Conservation (phyloP, 169 alveolate species). For the Perkinsus olseni region DNA sequence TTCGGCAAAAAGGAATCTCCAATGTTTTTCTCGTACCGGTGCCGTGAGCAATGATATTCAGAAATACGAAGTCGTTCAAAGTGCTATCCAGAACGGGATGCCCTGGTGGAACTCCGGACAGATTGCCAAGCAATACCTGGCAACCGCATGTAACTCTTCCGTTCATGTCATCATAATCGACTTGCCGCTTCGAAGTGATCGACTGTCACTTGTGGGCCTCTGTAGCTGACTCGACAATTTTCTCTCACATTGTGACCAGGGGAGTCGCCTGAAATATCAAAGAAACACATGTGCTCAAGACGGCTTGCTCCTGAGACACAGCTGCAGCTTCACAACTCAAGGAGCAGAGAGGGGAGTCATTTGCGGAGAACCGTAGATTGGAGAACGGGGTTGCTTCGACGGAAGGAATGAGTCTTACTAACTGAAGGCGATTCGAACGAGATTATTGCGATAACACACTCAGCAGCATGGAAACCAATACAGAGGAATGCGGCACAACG, state of each 20-base stretch:
- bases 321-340: background rate
- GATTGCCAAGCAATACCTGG: background rate
- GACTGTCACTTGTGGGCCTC: background rate
- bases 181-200: background rate
- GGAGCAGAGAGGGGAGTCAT: background rate
- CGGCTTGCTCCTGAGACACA: background rate
- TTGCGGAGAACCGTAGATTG: background rate
- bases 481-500: no score
- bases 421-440: no score
- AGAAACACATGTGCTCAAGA: background rate
- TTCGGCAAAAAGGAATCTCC: background rate
- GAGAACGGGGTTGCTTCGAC: no score
- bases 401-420: background rate
- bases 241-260: background rate
- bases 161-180: no score
- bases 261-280: background rate
- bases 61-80: background rate
- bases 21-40: no score
- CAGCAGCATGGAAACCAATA: no score
- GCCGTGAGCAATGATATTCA: background rate
- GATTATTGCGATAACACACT: no score
- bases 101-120: background rate
- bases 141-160: background rate
- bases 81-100: background rate
- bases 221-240: background rate